A percentile compares a stretch with the other conserved stretches of the same genome.
Evolutionary conservation across 2,329 filamentous ascomycete species (phyloP).

Genomic region (Alternaria arbusti): DNA sequence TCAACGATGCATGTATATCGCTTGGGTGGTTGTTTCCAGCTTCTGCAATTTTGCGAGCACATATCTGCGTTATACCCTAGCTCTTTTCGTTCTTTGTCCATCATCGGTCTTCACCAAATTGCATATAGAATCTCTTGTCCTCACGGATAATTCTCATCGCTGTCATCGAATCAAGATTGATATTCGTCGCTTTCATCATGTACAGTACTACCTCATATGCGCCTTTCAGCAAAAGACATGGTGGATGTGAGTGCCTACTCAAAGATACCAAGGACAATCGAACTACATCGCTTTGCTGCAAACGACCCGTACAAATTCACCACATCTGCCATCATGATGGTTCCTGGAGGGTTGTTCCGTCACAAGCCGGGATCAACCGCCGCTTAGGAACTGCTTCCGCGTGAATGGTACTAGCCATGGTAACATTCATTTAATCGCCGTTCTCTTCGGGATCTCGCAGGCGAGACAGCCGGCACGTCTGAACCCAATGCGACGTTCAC

Average conservation of each 20-base stretch:
- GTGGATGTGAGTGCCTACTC: not conserved
- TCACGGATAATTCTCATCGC: constrained; percentile 17
- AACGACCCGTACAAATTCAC: not conserved
- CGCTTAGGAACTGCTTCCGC: not conserved
- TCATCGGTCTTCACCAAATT: not conserved
- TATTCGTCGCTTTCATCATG: not conserved
- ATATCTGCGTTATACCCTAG: constrained; percentile 23
- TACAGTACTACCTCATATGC: constrained; percentile 12
- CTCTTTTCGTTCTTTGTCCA: not conserved
- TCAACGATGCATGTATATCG: not conserved
- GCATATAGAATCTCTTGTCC: constrained; percentile 22
- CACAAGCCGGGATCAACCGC: not conserved
- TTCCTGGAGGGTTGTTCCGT: not conserved
- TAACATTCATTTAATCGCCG: not conserved
- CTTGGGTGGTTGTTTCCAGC: constrained; percentile 8
- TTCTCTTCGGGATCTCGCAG: not conserved
- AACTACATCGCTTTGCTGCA: not conserved
- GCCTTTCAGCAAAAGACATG: not conserved
- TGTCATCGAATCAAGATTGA: not conserved
- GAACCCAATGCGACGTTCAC: not conserved
- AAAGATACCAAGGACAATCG: not conserved
- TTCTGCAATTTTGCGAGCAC: constrained; percentile 10
- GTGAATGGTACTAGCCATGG: not conserved
- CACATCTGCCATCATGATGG: not conserved
- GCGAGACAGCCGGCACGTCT: not conserved